phyloP scores from a whole-genome alignment of 352 stramenopile species.

The Stephanocyclus meneghinianus region DNA sequence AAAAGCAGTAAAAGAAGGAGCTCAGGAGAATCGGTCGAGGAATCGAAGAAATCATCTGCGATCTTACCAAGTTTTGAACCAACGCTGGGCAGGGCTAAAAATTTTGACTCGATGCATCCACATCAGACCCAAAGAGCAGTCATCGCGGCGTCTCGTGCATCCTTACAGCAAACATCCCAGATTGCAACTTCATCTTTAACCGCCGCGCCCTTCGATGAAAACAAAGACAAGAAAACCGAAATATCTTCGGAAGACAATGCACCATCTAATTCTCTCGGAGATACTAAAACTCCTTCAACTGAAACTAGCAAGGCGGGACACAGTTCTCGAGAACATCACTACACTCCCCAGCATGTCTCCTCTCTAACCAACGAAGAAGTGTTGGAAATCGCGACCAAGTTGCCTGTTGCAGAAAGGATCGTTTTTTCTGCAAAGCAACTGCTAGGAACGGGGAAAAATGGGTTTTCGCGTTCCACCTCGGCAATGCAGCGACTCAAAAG shows the following conservation, averaged over 20 bases:
- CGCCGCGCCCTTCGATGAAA: not conserved
- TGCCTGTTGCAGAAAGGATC: constrained; percentile 36
- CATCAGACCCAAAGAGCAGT: not conserved
- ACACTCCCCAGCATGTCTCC: constrained; percentile 15
- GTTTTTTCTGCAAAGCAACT: constrained; percentile 44
- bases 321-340: not conserved
- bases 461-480: constrained; percentile 40
- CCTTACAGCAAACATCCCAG: not conserved
- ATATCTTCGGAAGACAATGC: not conserved
- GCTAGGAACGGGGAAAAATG: constrained; percentile 44
- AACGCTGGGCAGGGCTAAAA: no score
- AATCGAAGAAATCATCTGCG: no score
- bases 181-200: not conserved
- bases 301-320: not conserved
- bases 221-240: not conserved
- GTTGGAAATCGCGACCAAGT: constrained; percentile 19
- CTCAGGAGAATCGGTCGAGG: not conserved
- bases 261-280: not conserved
- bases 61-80: no score
- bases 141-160: not conserved
- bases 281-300: not conserved
- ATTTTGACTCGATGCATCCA: not conserved
- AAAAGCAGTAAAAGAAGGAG: not conserved
- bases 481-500: constrained; percentile 48
- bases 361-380: constrained; percentile 40